Evolutionary conservation across 2,329 filamentous ascomycete genomes (phyloP).

Genomic region (Fusarium sp.): DNA sequence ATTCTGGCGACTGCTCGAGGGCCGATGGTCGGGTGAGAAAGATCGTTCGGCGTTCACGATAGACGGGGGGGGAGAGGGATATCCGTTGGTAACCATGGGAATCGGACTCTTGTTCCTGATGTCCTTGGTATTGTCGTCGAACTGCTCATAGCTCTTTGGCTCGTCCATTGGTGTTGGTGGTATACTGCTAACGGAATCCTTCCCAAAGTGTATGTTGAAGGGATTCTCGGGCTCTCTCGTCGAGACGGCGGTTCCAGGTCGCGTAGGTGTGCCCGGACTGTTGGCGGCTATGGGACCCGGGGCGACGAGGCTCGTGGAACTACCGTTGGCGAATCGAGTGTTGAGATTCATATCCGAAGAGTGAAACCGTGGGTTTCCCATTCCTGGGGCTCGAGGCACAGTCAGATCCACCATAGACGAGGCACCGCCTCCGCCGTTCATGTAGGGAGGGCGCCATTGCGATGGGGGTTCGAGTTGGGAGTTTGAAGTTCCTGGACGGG

Average conservation of each 20-base stretch:
- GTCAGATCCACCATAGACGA: slow-evolving; percentile 58
- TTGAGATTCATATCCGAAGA: slow-evolving; percentile 54
- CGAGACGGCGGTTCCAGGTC: slow-evolving; percentile 49
- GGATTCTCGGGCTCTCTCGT: slow-evolving; percentile 56
- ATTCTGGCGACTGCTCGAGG: slow-evolving; percentile 37
- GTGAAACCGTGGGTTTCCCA: slow-evolving; percentile 43
- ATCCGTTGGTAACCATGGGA: slow-evolving; percentile 37
- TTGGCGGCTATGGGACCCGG: slow-evolving; percentile 45
- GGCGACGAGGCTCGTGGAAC: slow-evolving; percentile 49
- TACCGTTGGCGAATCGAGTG: slow-evolving; percentile 49
- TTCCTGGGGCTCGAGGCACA: slow-evolving; percentile 43
- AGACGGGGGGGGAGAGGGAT: slow-evolving; percentile 53
- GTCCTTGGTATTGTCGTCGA: slow-evolving; percentile 41
- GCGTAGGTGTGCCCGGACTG: slow-evolving; percentile 41
- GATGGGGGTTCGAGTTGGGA: slow-evolving; percentile 44
- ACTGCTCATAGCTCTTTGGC: slow-evolving; percentile 52
- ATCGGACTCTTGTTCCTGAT: slow-evolving; percentile 15
- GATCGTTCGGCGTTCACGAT: slow-evolving; percentile 46
- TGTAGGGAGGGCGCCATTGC: slow-evolving; percentile 49
- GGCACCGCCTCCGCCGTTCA: slow-evolving; percentile 49
- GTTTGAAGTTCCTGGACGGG: slow-evolving; percentile 53
- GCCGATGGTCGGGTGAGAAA: slow-evolving; percentile 35
- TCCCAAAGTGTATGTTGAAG: slow-evolving; percentile 57
- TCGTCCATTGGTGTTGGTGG: slow-evolving; percentile 39
- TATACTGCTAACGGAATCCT: slow-evolving; percentile 42